Conservation (phyloP, 768 basidiomycete genomes). For the Boletus vermiculosoides region DNA sequence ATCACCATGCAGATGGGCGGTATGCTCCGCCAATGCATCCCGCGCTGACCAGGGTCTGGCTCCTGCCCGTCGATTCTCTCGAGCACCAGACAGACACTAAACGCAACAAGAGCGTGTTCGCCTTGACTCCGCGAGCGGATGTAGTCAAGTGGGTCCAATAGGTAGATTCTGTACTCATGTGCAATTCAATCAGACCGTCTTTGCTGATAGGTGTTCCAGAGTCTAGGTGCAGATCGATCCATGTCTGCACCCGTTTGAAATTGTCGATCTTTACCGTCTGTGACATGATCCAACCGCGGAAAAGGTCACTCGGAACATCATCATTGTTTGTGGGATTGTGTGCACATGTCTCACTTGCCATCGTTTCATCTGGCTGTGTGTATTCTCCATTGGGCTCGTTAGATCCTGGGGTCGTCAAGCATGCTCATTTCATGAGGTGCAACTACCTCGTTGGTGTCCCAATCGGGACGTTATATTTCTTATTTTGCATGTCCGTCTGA, state of each 20-base stretch:
- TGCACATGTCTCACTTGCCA: not conserved
- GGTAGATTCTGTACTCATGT: conserved; percentile 1
- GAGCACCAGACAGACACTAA: conserved; percentile 3
- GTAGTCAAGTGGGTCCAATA: conserved; percentile 13
- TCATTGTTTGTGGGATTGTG: not conserved
- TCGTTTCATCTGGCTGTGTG: conserved; percentile 25
- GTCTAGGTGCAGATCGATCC: conserved; percentile 10
- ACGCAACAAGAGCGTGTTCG: conserved; percentile 21
- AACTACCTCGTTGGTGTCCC: conserved; percentile 7
- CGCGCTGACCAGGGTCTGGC: conserved; percentile 19
- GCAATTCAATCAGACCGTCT: conserved; percentile 2
- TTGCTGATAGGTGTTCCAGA: not conserved
- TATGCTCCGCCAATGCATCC: conserved; percentile 1
- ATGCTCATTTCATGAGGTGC: conserved; percentile 19
- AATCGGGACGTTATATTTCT: not conserved
- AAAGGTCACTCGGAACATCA: conserved; percentile 8
- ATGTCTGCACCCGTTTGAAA: conserved; percentile 16
- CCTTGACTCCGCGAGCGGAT: conserved; percentile 11
- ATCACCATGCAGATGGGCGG: conserved; percentile 11
- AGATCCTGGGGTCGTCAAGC: conserved; percentile 14
- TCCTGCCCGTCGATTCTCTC: conserved; percentile 11
- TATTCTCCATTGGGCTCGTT: conserved; percentile 23
- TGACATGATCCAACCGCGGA: conserved; percentile 7
- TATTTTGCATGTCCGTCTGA: not conserved
- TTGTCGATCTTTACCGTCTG: conserved; percentile 15